Evolutionary conservation across 805 yeast genomes (phyloP), one percentile per base, ranked within the genome.

Genomic region (Saccharomycopsis javanensis): DNA sequence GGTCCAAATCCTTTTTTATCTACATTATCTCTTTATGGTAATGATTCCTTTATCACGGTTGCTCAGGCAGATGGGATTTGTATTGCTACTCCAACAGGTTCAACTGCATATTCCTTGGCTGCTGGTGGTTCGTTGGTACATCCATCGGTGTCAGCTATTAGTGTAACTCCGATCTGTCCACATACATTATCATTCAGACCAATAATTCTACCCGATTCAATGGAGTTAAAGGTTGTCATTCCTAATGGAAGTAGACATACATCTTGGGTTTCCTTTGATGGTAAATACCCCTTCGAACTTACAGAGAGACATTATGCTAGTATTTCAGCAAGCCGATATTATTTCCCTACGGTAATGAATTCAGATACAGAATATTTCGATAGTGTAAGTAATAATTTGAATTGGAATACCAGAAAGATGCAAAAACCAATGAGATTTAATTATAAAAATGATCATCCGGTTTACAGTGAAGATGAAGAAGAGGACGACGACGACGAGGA

Each of bases 191-290:
- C 96, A 6, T 92, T 92, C 72, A 77, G 98, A 63, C 98, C 98
- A 2, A 86, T 92, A 56, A 75, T 92, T 57, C 74, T 92, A 30
- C 98, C 98, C 0, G 98, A 92, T 69, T 86, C 94, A n/a, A 88
- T 91, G 91, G 75, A 79, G 27, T 72, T 92, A 58, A 85, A 81
- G 64, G 86, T 92, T 4, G 86, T 85, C 64, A 95, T 90, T 2
- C 96, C 98, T 0, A 72, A 82, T 55, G 79, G 77, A 57, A 85
- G 96, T 48, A 73, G 99, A 55, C 50, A 56, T 13, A 88, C 96
- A 0, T 97, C 98, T 0, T 94, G 96, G 96, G 95, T 96, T 1
- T 85, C 97, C 1, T 94, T 94, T 68, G 99, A 94, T 70, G 99
- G 99, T 11, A 83, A 94, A 63, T 82, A 83, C 23, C 75, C 98